These are phyloP conservation scores for Biscutella laevigata DNA, from an alignment of 441 rosid species.

Conservation along the genomic window DNA sequence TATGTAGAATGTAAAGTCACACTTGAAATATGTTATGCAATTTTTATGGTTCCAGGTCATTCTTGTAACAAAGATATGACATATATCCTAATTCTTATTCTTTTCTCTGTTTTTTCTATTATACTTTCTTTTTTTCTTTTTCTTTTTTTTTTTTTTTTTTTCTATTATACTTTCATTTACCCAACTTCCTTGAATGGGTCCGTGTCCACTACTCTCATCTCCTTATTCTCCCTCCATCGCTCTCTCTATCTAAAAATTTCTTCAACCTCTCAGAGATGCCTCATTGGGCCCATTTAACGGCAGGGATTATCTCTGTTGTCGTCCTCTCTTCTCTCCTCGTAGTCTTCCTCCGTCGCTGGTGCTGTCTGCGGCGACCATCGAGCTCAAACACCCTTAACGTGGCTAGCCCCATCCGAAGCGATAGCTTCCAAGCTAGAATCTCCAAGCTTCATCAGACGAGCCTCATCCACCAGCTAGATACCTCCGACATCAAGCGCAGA, in stretches of 20 bases:
- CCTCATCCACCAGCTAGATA: constrained; percentile 34
- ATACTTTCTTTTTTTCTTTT: too few species aligned
- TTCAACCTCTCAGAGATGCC: constrained; percentile 24
- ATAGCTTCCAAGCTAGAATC: constrained; percentile 39
- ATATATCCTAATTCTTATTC: too few species aligned
- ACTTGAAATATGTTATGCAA: too few species aligned
- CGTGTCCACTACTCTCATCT: constrained; percentile 31
- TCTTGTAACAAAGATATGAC: too few species aligned
- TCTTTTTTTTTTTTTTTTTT: too few species aligned
- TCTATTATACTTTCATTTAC: not conserved
- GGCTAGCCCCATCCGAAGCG: constrained; percentile 5
- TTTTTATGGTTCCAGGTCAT: too few species aligned
- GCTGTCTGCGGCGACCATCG: constrained; percentile 23
- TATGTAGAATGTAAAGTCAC: too few species aligned
- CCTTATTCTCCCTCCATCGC: constrained; percentile 5
- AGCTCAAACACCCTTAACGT: constrained; percentile 11
- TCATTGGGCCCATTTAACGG: constrained; percentile 26
- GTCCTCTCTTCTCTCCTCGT: constrained; percentile 24
- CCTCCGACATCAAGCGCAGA: constrained; percentile 37
- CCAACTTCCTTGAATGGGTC: constrained; percentile 46
- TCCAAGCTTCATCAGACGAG: constrained; percentile 45
- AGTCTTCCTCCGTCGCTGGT: constrained; percentile 40
- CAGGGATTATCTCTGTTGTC: constrained; percentile 23
- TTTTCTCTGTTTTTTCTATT: too few species aligned
- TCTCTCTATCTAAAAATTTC: not conserved